Evolutionary conservation across 2,329 filamentous ascomycete species (phyloP).

Genomic region (Claviceps quebecensis): DNA sequence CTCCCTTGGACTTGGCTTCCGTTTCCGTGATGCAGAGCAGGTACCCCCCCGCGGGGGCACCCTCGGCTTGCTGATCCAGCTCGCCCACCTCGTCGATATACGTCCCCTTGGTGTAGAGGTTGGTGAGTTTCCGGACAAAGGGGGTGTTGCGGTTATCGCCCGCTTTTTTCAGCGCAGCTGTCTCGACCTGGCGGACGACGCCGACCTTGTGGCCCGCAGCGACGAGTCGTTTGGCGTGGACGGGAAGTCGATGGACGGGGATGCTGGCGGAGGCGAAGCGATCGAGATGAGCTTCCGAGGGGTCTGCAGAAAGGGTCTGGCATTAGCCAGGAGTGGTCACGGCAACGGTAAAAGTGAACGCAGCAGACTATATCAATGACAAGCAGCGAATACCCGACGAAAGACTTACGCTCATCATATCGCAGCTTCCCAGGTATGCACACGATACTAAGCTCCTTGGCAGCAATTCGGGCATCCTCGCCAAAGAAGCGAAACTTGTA

Average conservation of each 20-base stretch:
- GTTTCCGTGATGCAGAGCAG: slow-evolving; percentile 85
- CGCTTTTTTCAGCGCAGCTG: slow-evolving; percentile 85
- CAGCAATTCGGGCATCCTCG: slow-evolving; percentile 78
- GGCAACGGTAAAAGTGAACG: too few species aligned
- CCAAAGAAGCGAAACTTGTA: slow-evolving; percentile 98
- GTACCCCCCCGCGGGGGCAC: slow-evolving; percentile 59
- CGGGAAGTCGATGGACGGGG: slow-evolving; percentile 76
- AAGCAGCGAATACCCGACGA: background rate
- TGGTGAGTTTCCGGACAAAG: slow-evolving; percentile 85
- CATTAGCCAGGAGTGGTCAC: too few species aligned
- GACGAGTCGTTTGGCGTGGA: slow-evolving; percentile 88
- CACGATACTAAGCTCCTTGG: slow-evolving; percentile 84
- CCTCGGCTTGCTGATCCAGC: slow-evolving; percentile 38
- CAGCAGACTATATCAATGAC: too few species aligned
- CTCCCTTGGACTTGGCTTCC: slow-evolving; percentile 43
- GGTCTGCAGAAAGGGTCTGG: slow-evolving; percentile 31
- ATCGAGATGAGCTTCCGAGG: slow-evolving; percentile 81
- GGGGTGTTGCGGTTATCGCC: slow-evolving; percentile 89
- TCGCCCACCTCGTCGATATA: slow-evolving; percentile 91
- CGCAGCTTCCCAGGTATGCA: slow-evolving; percentile 93
- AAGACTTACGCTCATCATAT: slow-evolving; percentile 66
- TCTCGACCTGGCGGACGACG: slow-evolving; percentile 87
- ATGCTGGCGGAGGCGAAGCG: slow-evolving; percentile 94
- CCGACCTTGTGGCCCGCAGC: slow-evolving; percentile 91
- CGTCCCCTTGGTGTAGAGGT: slow-evolving; percentile 94